Evolutionary conservation across 163 green algal genomes (phyloP).

Genomic region (Prototheca cutis): DNA sequence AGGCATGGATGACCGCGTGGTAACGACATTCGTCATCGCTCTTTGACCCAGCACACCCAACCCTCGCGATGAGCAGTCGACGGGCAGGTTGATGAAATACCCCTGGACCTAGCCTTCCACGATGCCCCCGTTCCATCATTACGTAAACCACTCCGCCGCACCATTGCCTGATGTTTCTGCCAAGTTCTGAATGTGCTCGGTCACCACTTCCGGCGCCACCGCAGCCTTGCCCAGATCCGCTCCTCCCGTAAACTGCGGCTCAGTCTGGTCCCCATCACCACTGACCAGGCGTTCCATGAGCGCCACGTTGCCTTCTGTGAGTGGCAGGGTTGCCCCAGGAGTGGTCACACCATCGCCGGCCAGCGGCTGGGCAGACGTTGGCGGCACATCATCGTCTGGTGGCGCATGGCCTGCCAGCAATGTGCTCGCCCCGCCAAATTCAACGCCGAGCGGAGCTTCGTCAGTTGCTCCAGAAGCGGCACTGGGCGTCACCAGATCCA

Average conservation of each 20-base stretch:
- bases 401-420: neutral
- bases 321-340: conserved; percentile 2
- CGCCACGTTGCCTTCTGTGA: conserved; percentile 10
- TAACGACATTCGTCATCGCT: too few species aligned
- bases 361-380: too few species aligned
- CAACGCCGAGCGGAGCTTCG: neutral
- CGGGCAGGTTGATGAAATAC: too few species aligned
- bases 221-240: neutral
- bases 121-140: too few species aligned
- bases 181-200: neutral
- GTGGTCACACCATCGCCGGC: neutral
- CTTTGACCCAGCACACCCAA: too few species aligned
- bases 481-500: too few species aligned
- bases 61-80: too few species aligned
- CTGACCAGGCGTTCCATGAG: conserved; percentile 2
- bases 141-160: neutral
- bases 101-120: too few species aligned
- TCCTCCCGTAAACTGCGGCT: neutral
- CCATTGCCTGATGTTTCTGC: neutral
- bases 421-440: neutral
- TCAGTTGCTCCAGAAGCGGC: neutral
- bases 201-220: neutral
- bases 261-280: too few species aligned
- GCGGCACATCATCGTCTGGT: too few species aligned
- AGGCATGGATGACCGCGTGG: too few species aligned